Evolutionary conservation across 2,329 filamentous ascomycete species (phyloP), one percentile per base, ranked within the genome.

Genomic region (Penicillium vulpinum): DNA sequence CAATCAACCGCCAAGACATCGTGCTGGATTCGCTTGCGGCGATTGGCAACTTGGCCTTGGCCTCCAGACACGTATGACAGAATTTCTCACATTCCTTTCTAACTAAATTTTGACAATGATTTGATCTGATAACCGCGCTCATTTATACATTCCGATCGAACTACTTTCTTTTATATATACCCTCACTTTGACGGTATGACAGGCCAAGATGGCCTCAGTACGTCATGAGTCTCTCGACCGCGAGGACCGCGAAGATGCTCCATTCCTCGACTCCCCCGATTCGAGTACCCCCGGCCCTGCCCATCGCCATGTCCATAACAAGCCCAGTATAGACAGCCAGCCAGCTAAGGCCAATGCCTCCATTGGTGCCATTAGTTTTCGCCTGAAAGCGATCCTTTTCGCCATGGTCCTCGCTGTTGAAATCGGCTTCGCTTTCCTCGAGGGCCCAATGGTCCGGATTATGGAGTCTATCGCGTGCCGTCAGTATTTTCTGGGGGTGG

Each of bases 391-490:
- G 43, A 70, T 72, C 38, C 66, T 81, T 24, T 73, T 81, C 58
- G 65, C 73, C 33, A 74, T 81, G 59, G 65, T 77, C 7, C 68
- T 77, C 22, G 67, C 73, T 26, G 68, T 80, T 57, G 79, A 81
- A 57, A 68, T 80, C 15, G 79, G 78, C 28, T 70, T 75, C 10
- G 76, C 75, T 57, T 76, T 81, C 55, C 66, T 75, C 22, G 70
- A 75, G 16, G 74, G 78, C 0, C 79, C 80, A 4, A 73, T 74
- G 62, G 80, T 78, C 7, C 77, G 79, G 48, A 75, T 82, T 38
- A 80, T 73, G 67, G 80, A 83, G 62, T 72, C 75, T 22, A 80
- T 81, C 49, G 73, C 78, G 33, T 82, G 80, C 63, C 71, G 76
- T 21, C 70, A 75, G 33, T 78, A 79, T 64, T 82, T 77, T 59